phyloP scores from a whole-genome alignment of 805 yeast species.

The Yarrowia osloensis region DNA sequence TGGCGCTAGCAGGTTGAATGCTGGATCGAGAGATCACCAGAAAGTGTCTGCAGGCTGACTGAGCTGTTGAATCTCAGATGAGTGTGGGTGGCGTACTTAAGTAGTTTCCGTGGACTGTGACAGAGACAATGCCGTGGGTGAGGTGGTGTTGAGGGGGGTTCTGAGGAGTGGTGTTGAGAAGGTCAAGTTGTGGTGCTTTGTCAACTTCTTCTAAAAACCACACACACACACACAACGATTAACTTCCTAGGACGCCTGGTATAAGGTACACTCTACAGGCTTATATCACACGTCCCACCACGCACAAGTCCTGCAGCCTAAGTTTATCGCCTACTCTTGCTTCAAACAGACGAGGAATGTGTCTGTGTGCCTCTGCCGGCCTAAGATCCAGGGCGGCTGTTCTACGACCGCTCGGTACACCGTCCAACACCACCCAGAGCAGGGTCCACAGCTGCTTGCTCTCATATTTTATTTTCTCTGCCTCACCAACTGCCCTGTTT shows the following conservation, averaged over 20 bases:
- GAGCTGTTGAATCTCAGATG: conserved; percentile 9
- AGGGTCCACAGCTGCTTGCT: no score
- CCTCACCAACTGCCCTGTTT: not conserved
- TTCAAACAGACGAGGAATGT: conserved; percentile 1
- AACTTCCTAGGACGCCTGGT: not conserved
- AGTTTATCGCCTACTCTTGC: conserved; percentile 30
- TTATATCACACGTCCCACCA: not conserved
- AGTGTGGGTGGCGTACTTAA: no score
- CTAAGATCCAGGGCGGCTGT: no score
- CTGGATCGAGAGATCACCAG: not conserved
- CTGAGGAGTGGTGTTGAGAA: not conserved
- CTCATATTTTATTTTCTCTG: not conserved
- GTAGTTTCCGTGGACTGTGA: no score
- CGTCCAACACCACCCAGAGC: no score
- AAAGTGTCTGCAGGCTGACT: not conserved
- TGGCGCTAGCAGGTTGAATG: conserved; percentile 2
- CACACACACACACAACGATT: not conserved
- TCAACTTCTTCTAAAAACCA: not conserved
- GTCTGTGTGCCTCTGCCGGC: no score
- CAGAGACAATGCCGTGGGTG: no score
- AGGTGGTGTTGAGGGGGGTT: not conserved
- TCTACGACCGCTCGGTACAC: no score
- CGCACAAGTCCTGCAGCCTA: conserved; percentile 1
- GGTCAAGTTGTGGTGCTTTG: not conserved
- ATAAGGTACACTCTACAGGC: conserved; percentile 1